Percentiles rank a stretch among this genome's conserved stretches.
phyloP scores from a whole-genome alignment of 441 rosid genomes.

The Euphorbia corollata region DNA sequence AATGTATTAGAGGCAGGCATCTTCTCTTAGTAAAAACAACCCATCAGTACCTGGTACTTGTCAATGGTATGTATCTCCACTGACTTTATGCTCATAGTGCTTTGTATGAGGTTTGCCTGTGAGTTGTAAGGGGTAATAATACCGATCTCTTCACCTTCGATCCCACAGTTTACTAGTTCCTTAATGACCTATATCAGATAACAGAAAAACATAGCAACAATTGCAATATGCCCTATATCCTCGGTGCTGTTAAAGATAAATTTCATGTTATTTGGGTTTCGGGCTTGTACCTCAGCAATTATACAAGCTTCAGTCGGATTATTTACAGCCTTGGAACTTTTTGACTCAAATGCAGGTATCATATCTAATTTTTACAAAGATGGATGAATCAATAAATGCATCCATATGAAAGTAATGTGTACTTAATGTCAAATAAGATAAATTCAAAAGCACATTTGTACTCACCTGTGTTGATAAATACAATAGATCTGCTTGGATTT shows the following conservation, averaged over 20 bases:
- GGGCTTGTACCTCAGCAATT: conserved; percentile 55
- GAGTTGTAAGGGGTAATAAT: conserved; percentile 95
- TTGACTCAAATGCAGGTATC: conserved; percentile 73
- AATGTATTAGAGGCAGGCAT: background rate
- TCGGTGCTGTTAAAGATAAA: background rate
- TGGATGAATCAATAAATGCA: conserved; percentile 13
- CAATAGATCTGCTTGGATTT: conserved; percentile 58
- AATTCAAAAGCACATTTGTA: conserved; percentile 2
- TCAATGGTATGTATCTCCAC: conserved; percentile 95
- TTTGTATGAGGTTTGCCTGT: conserved; percentile 68
- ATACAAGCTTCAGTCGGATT: conserved; percentile 81
- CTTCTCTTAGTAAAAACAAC: background rate
- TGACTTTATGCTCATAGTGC: conserved; percentile 29
- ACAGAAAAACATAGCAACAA: conserved; percentile 3
- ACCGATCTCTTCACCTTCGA: conserved; percentile 67
- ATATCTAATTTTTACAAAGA: conserved; percentile 40
- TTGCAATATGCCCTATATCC: background rate
- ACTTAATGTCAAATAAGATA: background rate
- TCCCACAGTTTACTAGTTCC: conserved; percentile 53
- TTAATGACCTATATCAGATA: conserved; percentile 44
- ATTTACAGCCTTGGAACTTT: conserved; percentile 60
- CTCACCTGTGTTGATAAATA: conserved; percentile 77
- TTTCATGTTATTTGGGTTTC: background rate
- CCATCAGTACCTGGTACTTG: conserved; percentile 70
- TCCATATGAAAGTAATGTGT: conserved; percentile 5